These are phyloP conservation scores for Crucibulum laeve DNA, from an alignment of 768 basidiomycete genomes.

Conservation along the genomic window DNA sequence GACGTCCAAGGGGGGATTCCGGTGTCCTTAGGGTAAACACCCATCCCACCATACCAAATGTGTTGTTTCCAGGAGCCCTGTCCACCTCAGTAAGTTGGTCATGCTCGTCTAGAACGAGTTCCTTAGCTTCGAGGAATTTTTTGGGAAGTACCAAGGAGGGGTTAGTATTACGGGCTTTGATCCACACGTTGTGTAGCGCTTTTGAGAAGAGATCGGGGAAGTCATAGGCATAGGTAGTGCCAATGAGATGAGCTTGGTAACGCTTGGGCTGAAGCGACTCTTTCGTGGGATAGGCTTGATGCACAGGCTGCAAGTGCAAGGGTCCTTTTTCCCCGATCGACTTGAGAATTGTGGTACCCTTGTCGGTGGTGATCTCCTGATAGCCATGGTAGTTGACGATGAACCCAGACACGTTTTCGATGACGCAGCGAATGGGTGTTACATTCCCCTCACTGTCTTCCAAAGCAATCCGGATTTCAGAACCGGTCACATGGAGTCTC, in stretches of 20 bases:
- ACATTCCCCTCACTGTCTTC: constrained; percentile 95
- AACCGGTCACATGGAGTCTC: constrained; percentile 96
- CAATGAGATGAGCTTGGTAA: constrained; percentile 97
- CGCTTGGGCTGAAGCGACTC: constrained; percentile 98
- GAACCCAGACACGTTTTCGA: constrained; percentile 98
- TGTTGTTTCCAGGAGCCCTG: constrained; percentile 90
- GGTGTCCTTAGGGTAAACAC: constrained; percentile 89
- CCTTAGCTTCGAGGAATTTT: constrained; percentile 75
- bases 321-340: constrained; percentile 98
- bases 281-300: constrained; percentile 92
- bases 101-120: constrained; percentile 92
- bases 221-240: constrained; percentile 98
- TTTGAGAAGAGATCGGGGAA: constrained; percentile 99
- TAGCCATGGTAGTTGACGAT: constrained; percentile 98
- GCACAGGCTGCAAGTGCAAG: constrained; percentile 92
- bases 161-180: constrained; percentile 59
- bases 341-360: constrained; percentile 92
- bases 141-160: constrained; percentile 72
- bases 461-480: constrained; percentile 92
- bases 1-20: constrained; percentile 87
- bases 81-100: constrained; percentile 89
- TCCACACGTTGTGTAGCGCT: constrained; percentile 92
- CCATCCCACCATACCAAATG: constrained; percentile 98
- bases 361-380: constrained; percentile 96
- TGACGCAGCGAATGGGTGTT: constrained; percentile 94